phyloP scores from a whole-genome alignment of 345 rosid species.

The Arabis hirsuta region DNA sequence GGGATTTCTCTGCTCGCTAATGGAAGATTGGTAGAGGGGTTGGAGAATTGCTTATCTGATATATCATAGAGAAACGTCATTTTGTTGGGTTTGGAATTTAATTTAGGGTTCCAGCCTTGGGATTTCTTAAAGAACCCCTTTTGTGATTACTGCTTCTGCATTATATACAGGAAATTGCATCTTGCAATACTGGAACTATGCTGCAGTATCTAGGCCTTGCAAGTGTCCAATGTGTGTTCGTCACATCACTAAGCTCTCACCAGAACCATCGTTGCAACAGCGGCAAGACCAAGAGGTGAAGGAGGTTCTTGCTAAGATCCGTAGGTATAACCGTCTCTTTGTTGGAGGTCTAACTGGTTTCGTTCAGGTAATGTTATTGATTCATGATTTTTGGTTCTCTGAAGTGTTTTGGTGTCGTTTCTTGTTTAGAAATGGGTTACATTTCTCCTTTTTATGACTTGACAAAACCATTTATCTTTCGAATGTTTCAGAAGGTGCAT shows the following conservation, averaged over 20 bases:
- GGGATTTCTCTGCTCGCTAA: too few relatives aligned
- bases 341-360: constrained; percentile 70
- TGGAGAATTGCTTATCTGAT: background rate
- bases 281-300: constrained; percentile 59
- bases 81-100: background rate
- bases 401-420: constrained; percentile 5
- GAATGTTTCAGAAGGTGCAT: constrained; percentile 58
- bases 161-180: constrained; percentile 67
- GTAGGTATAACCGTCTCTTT: constrained; percentile 76
- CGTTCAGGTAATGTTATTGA: constrained; percentile 54
- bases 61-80: background rate
- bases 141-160: background rate
- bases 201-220: constrained; percentile 73
- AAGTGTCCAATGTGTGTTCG: constrained; percentile 90
- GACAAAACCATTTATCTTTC: constrained; percentile 27
- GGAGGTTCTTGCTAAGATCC: constrained; percentile 60
- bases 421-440: background rate
- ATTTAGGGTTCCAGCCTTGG: constrained; percentile 22
- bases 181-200: constrained; percentile 87
- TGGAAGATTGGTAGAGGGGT: background rate
- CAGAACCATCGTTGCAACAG: constrained; percentile 56
- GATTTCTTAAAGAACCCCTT: background rate
- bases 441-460: constrained; percentile 12
- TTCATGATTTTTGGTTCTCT: background rate
- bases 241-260: constrained; percentile 59